These are phyloP conservation scores for Cicer pinnatifidum DNA, from an alignment of 306 rosid species.

Conservation along the genomic window DNA sequence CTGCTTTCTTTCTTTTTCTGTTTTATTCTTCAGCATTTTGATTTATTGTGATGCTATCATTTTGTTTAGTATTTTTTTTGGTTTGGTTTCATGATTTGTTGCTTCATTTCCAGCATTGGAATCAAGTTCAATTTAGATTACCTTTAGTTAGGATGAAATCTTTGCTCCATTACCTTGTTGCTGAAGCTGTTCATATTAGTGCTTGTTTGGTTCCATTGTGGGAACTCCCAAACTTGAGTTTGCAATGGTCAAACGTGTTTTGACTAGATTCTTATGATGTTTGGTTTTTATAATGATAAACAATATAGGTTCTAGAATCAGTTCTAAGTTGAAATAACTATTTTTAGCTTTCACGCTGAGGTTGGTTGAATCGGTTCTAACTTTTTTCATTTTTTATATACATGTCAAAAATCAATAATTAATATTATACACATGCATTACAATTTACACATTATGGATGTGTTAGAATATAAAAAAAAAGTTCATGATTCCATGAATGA, in stretches of 20 bases:
- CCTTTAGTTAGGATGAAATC: not conserved
- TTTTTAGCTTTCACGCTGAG: too few relatives aligned
- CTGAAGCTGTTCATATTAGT: too few relatives aligned
- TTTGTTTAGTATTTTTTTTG: not conserved
- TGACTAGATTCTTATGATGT: too few relatives aligned
- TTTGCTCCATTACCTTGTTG: not conserved
- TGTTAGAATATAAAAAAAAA: not conserved
- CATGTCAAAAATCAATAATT: too few relatives aligned
- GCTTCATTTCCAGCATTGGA: not conserved
- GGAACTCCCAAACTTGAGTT: not conserved
- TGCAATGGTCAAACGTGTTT: too few relatives aligned
- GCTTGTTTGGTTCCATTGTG: too few relatives aligned
- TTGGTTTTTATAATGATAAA: too few relatives aligned
- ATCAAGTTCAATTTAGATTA: conserved; percentile 28
- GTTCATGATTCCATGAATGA: not conserved
- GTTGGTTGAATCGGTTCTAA: too few relatives aligned
- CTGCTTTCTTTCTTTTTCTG: not conserved
- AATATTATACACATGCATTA: not conserved
- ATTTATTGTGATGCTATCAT: not conserved
- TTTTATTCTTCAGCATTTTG: not conserved
- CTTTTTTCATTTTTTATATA: too few relatives aligned
- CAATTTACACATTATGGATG: not conserved
- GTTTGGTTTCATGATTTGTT: not conserved
- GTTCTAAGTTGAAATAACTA: too few relatives aligned
- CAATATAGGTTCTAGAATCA: too few relatives aligned